Base-by-base conservation (phyloP, 164 flowering plant genomes). In the Magnolia sinica region DNA sequence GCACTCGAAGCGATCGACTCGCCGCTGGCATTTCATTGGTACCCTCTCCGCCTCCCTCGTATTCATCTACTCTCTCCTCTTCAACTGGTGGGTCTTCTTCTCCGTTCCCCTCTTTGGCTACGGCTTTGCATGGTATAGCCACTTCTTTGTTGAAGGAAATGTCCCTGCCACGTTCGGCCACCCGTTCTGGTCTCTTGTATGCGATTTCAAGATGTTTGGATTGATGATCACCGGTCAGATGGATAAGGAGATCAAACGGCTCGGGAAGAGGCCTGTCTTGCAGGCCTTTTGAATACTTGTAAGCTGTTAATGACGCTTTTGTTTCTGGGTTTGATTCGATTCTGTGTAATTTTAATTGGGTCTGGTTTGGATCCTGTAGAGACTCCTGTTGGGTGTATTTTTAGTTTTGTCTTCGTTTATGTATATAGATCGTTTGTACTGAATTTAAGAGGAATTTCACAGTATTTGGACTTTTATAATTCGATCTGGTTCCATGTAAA, bases 61-160 rank as follows among this genome's bases (percentile, higher is more conserved):
- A 4, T 78, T 91, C 73, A 23, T 90, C 0, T 85, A 61, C 59
- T 84, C 97, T 1, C 3, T 87, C n/a, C 7, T 90, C 50, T 86
- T 93, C 81, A 89, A 84, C 63, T 87, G 94, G 97, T 88, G 93
- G 91, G 80, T 86, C 49, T 45, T 92, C 77, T 24, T 93, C 37
- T 77, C 89, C 63, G 93, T 81, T 77, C 98, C 96, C 0, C 1
- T 91, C 5, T 69, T 83, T 71, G 92, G 97, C 13, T 92, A 95
- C 82, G 98, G 97, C 1, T 79, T 86, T n/a, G 98, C 98, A 13
- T 95, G 96, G 98, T 93, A 91, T 80, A 93, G 98, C 77, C 98
- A 93, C 85, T 90, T 95, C 86, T 95, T 91, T 61, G 89, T 95
- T 1, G 98, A 95, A 81, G 87, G 94, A 63, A 95, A 95, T 50